Base-by-base conservation (phyloP, 192 early-diverging fungal species). In the Jimgerdemannia flammicorona region DNA sequence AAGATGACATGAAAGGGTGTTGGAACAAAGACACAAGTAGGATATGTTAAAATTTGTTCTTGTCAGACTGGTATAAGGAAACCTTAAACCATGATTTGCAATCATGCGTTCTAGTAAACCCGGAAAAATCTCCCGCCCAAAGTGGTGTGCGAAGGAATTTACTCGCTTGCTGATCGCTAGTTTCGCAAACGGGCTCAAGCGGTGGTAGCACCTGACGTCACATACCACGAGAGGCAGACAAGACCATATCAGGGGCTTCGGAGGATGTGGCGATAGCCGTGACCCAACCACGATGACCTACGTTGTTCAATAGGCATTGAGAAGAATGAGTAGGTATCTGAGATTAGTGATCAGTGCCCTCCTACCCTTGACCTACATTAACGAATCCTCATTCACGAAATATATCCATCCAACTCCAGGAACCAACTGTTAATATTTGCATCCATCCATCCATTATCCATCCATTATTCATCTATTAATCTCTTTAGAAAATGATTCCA, bases 181-280 rank as follows among this genome's bases (percentile, higher is more conserved):
- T 65, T 72, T 29, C 17, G 11, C 19, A n/a, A 59, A 59, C 49
- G 49, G 8, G 49, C 14, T 59, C 49, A 14, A 14, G 14, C 49
- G 29, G 29, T 29, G 29, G 29, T 59, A 59, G 14, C 14, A 6
- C 59, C 43, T 41, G 66, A 19, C 42, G 44, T 39, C 72, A 89
- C 90, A 65, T 89, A 94, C 92, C 94, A 86, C 98, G 95, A 73
- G 98, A 99, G 63, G 95, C 93, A 73, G 98, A 97, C 85, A 99
- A 89, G 78, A 99, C 89, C 88, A 96, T 96, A 88, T 98, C 95
- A 75, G 96, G 96, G 83, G 91, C 86, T 92, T 98, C 98, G 72
- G 92, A 89, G 74, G 95, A 92, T 86, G 98, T 99, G 85, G 97
- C 97, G 79, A 99, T 94, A 83, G 96, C 92, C 77, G 98, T 99